Percentiles rank a stretch among this genome's conserved stretches.
Conservation (phyloP, 2,329 filamentous ascomycete genomes). For the Paecilomyces sp. region DNA sequence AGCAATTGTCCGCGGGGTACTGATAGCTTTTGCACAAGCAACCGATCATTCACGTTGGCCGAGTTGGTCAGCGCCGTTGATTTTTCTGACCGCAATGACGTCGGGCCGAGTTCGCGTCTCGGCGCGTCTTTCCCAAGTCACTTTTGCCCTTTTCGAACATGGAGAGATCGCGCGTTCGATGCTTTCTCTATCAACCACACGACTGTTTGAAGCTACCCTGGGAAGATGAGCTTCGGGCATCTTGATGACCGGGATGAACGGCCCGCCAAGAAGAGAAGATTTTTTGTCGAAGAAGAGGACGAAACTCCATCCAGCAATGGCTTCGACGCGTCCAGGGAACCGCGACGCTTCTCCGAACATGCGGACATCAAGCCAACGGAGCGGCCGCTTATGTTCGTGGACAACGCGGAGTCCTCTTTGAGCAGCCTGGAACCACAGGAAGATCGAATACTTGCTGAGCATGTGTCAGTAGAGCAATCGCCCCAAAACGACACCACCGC, state of each 20-base stretch:
- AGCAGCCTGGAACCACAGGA: background rate
- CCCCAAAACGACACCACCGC: background rate
- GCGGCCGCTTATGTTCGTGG: conserved; percentile 1
- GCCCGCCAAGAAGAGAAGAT: conserved; percentile 56
- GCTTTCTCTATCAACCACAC: background rate
- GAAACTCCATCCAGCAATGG: conserved; percentile 12
- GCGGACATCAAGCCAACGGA: background rate
- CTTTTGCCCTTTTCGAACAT: background rate
- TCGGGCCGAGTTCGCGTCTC: conserved; percentile 15
- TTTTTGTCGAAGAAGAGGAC: conserved; percentile 49
- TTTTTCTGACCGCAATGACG: conserved; percentile 16
- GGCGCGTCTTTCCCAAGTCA: conserved; percentile 1
- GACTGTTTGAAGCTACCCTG: background rate
- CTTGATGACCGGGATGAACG: conserved; percentile 47
- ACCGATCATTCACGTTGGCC: background rate
- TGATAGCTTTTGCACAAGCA: background rate
- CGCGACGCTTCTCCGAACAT: background rate
- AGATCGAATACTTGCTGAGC: background rate
- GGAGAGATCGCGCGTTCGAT: background rate
- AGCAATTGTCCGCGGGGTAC: background rate
- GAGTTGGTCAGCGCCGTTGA: background rate
- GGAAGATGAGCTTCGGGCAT: conserved; percentile 30
- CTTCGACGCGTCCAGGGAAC: background rate
- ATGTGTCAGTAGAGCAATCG: background rate
- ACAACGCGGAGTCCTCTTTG: background rate